Percentiles rank a stretch among this genome's conserved stretches.
Evolutionary conservation across 192 early-diverging fungal genomes (phyloP).

Genomic region (Backusella tuberculispora): DNA sequence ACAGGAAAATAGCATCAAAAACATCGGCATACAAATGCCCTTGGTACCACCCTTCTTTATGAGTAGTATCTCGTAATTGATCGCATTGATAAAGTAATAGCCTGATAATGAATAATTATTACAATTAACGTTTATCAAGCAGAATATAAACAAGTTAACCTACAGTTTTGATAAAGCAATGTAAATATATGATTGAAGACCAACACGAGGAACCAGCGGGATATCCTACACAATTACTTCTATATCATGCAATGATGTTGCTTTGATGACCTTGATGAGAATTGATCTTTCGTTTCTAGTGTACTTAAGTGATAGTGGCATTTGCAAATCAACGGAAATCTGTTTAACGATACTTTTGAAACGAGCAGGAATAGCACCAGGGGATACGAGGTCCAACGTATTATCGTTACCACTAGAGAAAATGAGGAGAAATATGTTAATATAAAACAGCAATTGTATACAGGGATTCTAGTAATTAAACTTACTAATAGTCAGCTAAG

Average conservation of each 20-base stretch:
- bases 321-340: neutral
- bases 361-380: neutral
- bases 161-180: too few relatives aligned
- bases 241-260: neutral
- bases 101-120: too few relatives aligned
- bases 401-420: neutral
- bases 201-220: too few relatives aligned
- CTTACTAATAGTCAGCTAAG: neutral
- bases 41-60: conserved; percentile 4
- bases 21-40: neutral
- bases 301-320: neutral
- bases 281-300: neutral
- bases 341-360: neutral
- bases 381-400: neutral
- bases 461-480: neutral
- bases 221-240: too few relatives aligned
- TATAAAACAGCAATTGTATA: neutral
- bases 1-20: neutral
- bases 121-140: too few relatives aligned
- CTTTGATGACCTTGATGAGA: neutral
- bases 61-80: too few relatives aligned
- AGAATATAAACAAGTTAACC: too few relatives aligned
- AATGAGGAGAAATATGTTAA: neutral
- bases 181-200: too few relatives aligned
- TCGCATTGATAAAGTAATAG: too few relatives aligned